Evolutionary conservation across 495 filamentous ascomycete genomes (phyloP).

Genomic region (Penicillium canescens): DNA sequence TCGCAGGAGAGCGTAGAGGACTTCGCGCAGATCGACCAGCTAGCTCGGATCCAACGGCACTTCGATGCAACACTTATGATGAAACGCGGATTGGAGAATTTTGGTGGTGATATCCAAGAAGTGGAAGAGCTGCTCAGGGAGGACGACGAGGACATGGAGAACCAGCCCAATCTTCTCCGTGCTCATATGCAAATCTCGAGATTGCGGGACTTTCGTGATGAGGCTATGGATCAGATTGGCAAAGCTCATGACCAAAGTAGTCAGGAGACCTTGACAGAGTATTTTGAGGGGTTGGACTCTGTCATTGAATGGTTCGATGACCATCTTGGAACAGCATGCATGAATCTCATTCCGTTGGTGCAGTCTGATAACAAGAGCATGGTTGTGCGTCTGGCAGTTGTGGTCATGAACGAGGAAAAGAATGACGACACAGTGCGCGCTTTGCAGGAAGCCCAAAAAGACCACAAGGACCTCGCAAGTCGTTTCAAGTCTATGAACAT

Average conservation of each 20-base stretch:
- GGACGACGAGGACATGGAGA: constrained; percentile 82
- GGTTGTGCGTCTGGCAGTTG: constrained; percentile 85
- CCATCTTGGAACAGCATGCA: constrained; percentile 81
- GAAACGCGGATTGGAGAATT: constrained; percentile 83
- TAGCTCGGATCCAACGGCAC: constrained; percentile 91
- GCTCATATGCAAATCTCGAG: constrained; percentile 90
- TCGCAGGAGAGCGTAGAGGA: constrained; percentile 94
- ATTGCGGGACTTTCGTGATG: constrained; percentile 88
- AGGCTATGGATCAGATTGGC: constrained; percentile 91
- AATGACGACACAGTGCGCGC: constrained; percentile 88
- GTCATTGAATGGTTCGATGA: constrained; percentile 94
- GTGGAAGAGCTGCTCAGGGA: constrained; percentile 73
- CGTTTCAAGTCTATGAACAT: constrained; percentile 93
- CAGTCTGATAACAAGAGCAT: constrained; percentile 81
- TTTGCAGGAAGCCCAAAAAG: constrained; percentile 88
- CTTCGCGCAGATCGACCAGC: constrained; percentile 93
- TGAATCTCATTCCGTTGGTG: constrained; percentile 86
- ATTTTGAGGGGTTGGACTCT: constrained; percentile 84
- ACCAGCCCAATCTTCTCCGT: constrained; percentile 86
- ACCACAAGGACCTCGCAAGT: constrained; percentile 89
- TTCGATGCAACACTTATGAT: constrained; percentile 90
- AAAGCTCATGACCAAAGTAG: constrained; percentile 70
- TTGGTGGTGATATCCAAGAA: constrained; percentile 71
- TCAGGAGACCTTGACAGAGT: constrained; percentile 78
- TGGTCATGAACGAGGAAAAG: constrained; percentile 95